phyloP scores from a whole-genome alignment of 768 basidiomycete genomes.

The Suillus alpinus region DNA sequence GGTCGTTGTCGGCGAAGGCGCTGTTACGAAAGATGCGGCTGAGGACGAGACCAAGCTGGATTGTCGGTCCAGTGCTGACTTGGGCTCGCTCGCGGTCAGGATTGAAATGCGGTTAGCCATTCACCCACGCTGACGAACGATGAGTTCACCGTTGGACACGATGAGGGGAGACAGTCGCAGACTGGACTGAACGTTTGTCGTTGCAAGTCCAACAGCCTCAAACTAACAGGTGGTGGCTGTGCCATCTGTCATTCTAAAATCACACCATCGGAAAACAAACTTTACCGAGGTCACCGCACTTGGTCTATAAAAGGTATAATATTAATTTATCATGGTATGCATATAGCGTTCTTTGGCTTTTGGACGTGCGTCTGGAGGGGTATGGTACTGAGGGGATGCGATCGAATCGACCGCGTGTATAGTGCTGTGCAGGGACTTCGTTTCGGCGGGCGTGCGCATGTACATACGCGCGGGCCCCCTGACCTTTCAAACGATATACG shows the following conservation, averaged over 20 bases:
- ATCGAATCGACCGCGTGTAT: neutral
- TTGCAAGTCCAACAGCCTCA: slow-evolving; percentile 2
- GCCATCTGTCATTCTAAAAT: neutral
- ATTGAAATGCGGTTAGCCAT: slow-evolving; percentile 10
- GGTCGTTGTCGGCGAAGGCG: slow-evolving; percentile 23
- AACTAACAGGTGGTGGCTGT: neutral
- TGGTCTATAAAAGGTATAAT: too few species aligned
- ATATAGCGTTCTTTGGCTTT: neutral
- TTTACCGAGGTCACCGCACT: too few species aligned
- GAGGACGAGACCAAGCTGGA: slow-evolving; percentile 24
- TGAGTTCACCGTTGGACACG: neutral
- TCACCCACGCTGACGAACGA: neutral
- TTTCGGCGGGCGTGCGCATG: neutral
- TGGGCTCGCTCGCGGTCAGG: slow-evolving; percentile 15
- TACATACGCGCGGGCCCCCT: neutral
- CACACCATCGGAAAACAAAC: neutral
- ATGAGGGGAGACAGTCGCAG: neutral
- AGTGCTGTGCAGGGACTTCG: neutral
- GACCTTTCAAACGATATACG: neutral
- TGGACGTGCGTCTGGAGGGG: neutral
- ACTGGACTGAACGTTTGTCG: neutral
- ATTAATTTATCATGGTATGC: neutral
- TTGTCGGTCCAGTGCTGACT: slow-evolving; percentile 18
- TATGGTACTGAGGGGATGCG: neutral
- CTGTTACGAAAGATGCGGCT: slow-evolving; percentile 25